phyloP scores from a whole-genome alignment of 495 filamentous ascomycete genomes.

The Cenococcum geophilum region DNA sequence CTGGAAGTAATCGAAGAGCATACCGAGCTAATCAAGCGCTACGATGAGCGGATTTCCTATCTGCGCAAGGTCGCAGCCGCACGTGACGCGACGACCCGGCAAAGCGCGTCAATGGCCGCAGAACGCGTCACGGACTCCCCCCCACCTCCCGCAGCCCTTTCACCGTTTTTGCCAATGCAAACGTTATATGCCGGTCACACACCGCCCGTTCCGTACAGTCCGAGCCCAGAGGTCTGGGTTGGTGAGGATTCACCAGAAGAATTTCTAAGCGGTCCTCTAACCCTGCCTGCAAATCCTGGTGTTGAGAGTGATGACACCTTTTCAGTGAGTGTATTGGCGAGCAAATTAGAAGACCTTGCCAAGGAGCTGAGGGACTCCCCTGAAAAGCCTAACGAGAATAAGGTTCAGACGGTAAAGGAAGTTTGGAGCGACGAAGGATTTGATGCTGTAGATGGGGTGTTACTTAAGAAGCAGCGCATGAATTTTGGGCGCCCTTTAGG shows the following conservation, averaged over 20 bases:
- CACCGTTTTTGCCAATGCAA: conserved; percentile 20
- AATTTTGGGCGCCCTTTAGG: conserved; percentile 16
- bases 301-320: conserved; percentile 21
- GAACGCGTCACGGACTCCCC: conserved; percentile 8
- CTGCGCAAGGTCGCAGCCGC: no score
- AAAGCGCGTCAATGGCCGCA: no score
- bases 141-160: conserved; percentile 7
- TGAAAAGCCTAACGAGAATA: conserved; percentile 10
- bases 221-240: neutral
- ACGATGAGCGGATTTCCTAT: no score
- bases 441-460: conserved; percentile 18
- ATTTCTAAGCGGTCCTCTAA: conserved; percentile 12
- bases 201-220: conserved; percentile 13
- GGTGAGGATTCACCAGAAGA: conserved; percentile 10
- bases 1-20: no score
- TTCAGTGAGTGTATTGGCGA: conserved; percentile 13
- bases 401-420: neutral
- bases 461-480: conserved; percentile 26
- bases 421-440: neutral
- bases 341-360: conserved; percentile 37
- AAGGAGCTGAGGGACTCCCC: conserved; percentile 11
- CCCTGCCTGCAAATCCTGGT: conserved; percentile 15
- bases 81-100: no score
- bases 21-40: no score
- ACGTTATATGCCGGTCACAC: conserved; percentile 27